Evolutionary conservation across 139 green algal species (phyloP), one percentile per base, ranked within the genome.

Genomic region (Tetraselmis striata): DNA sequence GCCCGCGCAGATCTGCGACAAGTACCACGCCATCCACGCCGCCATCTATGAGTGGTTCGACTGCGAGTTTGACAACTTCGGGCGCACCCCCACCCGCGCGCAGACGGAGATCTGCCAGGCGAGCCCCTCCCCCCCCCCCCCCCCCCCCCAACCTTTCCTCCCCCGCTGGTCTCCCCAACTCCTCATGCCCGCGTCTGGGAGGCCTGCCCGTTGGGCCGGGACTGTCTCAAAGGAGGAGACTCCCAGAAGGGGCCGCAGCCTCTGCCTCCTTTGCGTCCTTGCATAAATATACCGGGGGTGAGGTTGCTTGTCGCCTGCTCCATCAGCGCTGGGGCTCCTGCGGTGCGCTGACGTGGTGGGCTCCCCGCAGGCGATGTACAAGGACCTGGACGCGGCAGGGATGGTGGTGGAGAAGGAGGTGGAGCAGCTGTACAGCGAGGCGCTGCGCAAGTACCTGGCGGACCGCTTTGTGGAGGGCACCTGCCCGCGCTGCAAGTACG

Each of bases 41-140:
- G 86, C 87, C 32, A 97, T 98, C 84, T 99, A 99, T 84, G 82
- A 96, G 28, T 99, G 96, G 96, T 99, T 99, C 85, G 94, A 95
- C 89, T 97, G 97, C 78, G 84, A 80, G 1, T 98, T 98, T 85
- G 96, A 99, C 92, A 93, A 95, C 76, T 99, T 98, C 88, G 96
- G 94, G 11, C 89, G 95, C 45, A 98, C 95, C 11, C 96, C 95
- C 75, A 97, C 94, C 25, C 87, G 85, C 29, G 83, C 89, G 74
- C 93, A 96, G 82, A 96, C 91, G 1, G 84, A 91, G 59, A 94
- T 96, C 31, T 85, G 76, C 1, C 82, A 94, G 93, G 84, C 83
- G 27, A 32, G 28, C 26, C 29, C 28, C 2, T 1, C 76, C 59
- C 59, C 24, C 59, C 23, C 23, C 24, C 59, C 24, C 23, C 23